Conservation (phyloP, 129 eudicot species). For the Flaveria robusta region DNA sequence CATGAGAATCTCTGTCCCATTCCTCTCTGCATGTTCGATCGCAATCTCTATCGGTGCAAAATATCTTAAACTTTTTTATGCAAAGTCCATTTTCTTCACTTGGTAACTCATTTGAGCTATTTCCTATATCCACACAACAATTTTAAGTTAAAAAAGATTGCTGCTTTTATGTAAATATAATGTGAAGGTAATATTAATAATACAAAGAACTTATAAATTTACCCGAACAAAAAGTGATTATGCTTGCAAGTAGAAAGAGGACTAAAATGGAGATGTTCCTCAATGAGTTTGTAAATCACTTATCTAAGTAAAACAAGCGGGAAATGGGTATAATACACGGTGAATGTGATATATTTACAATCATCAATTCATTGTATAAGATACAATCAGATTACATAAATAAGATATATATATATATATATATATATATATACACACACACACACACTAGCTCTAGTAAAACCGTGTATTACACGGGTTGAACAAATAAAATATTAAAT, state of each 20-base stretch:
- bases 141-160: no score
- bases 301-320: not conserved
- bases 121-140: not conserved
- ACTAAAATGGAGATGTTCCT: not conserved
- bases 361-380: not conserved
- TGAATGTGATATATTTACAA: not conserved
- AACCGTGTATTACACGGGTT: no score
- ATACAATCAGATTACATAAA: not conserved
- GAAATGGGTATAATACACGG: not conserved
- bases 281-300: not conserved
- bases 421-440: no score
- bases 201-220: not conserved
- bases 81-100: not conserved
- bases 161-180: no score
- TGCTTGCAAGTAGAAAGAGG: constrained; percentile 4
- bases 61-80: not conserved
- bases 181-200: not conserved
- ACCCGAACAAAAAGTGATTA: not conserved
- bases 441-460: no score
- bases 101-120: not conserved
- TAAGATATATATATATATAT: no score
- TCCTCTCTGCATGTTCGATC: constrained; percentile 2
- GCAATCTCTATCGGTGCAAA: not conserved
- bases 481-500: no score
- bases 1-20: not conserved